Evolutionary conservation across 2,329 filamentous ascomycete species (phyloP).

Genomic region (Fusarium sp.): DNA sequence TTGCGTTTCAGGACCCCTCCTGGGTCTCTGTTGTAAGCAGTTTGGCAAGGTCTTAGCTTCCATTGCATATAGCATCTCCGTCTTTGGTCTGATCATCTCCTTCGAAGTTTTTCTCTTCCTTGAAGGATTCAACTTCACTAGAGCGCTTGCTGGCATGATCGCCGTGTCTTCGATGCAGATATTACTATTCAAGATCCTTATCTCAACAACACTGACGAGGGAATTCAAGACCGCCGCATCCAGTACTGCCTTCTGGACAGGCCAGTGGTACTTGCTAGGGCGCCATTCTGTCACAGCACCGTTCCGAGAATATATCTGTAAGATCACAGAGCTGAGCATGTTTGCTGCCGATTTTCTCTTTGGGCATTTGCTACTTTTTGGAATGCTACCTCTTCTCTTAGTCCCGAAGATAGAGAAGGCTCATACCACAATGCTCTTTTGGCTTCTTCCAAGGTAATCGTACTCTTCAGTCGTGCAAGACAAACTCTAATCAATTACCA

Average conservation of each 20-base stretch:
- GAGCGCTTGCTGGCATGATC: slow-evolving; percentile 90
- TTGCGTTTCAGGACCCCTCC: slow-evolving; percentile 94
- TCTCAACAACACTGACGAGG: slow-evolving; percentile 84
- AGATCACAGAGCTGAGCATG: slow-evolving; percentile 97
- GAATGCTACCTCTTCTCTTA: slow-evolving; percentile 87
- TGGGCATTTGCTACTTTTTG: slow-evolving; percentile 88
- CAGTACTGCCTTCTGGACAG: slow-evolving; percentile 99
- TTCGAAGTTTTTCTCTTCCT: slow-evolving; percentile 97
- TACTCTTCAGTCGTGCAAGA: too few species aligned
- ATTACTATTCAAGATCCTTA: slow-evolving; percentile 95
- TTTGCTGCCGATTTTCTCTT: slow-evolving; percentile 95
- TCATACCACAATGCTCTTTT: slow-evolving; percentile 98
- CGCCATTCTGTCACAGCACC: slow-evolving; percentile 96
- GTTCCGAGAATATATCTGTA: slow-evolving; percentile 98
- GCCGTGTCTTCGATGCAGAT: slow-evolving; percentile 89
- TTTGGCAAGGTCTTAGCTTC: slow-evolving; percentile 94
- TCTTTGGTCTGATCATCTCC: slow-evolving; percentile 85
- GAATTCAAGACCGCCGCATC: slow-evolving; percentile 96
- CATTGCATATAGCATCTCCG: slow-evolving; percentile 89
- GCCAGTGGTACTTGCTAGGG: slow-evolving; percentile 99
- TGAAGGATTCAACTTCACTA: slow-evolving; percentile 85
- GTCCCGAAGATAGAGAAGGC: slow-evolving; percentile 93
- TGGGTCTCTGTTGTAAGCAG: slow-evolving; percentile 99
- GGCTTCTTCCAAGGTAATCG: slow-evolving; percentile 97
- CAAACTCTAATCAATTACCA: slow-evolving; percentile 52